Conservation (phyloP, 2,329 filamentous ascomycete genomes). For the Boeremia exigua region DNA sequence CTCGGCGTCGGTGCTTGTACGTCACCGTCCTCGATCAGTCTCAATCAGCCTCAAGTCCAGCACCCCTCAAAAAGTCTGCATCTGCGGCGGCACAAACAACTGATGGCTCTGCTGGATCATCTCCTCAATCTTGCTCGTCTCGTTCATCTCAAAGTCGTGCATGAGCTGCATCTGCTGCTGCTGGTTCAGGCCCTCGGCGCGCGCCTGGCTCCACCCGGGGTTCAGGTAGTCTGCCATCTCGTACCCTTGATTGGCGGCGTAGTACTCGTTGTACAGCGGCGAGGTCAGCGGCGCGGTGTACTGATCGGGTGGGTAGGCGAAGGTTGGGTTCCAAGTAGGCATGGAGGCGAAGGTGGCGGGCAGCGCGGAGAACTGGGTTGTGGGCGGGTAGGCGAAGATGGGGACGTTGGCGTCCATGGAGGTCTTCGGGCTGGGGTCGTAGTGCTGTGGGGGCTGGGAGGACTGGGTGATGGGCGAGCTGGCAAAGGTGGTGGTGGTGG, state of each 20-base stretch:
- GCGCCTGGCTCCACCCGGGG: constrained; percentile 63
- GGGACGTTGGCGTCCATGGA: constrained; percentile 38
- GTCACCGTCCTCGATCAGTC: too few relatives aligned
- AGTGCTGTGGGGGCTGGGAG: constrained; percentile 29
- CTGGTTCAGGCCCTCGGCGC: constrained; percentile 66
- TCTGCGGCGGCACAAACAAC: constrained; percentile 40
- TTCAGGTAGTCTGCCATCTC: constrained; percentile 53
- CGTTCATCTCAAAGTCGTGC: constrained; percentile 72
- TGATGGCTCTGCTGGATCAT: constrained; percentile 52
- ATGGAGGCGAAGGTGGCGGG: constrained; percentile 47
- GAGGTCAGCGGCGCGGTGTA: constrained; percentile 37
- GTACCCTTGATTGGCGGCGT: constrained; percentile 44
- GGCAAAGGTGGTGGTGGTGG: constrained; percentile 26
- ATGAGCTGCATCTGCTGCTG: constrained; percentile 85
- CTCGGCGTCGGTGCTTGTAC: too few relatives aligned
- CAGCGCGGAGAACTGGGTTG: constrained; percentile 40
- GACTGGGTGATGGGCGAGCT: constrained; percentile 31
- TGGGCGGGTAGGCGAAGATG: constrained; percentile 37
- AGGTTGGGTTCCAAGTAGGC: constrained; percentile 46
- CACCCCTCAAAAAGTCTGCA: constrained; percentile 41
- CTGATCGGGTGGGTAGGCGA: constrained; percentile 42
- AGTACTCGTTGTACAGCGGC: constrained; percentile 43
- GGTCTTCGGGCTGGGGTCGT: constrained; percentile 40
- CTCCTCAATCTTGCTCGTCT: constrained; percentile 48
- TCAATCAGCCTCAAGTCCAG: too few relatives aligned